Base-by-base conservation (phyloP, 352 stramenopile genomes). In the Globisporangium viniferum region DNA sequence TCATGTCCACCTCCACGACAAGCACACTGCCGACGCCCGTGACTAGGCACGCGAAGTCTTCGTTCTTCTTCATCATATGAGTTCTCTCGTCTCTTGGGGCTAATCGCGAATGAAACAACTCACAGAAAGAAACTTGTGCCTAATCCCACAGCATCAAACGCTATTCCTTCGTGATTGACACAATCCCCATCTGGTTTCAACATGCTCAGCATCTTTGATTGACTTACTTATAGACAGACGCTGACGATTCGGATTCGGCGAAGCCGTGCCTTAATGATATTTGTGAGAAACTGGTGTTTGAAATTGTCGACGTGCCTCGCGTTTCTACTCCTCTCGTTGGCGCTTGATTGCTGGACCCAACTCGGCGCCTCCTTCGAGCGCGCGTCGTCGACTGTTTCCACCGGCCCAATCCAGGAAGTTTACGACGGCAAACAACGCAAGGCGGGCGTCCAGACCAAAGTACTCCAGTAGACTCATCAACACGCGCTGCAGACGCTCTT, bases 391-490 rank as follows among this genome's bases (percentile, higher is more conserved):
- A 20, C 15, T 51, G 7, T 69, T 67, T 54, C 75, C 57, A 41
- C 67, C 68, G 0, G 64, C 65, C 80, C 78, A 89, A 44, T 54
- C 64, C 18, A 87, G 24, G 5, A 89, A 68, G 24, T 65, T 87
- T n/a, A 74, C 69, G n/a, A 87, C 67, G 12, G 62, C 68, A 70
- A 90, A 88, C n/a, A 33, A 35, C 5, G 79, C 74, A 18, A 90
- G 67, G 27, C 77, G 70, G 41, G 78, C 48, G 31, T 84, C 69
- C 62, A 88, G 65, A 1, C 81, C 80, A 7, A 86, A 67, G 62
- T 72, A 80, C 22, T 73, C 67, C 12, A 87, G 22, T 9, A 88
- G 35, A 62, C 71, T 62, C 65, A 61, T 66, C 29, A 90, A 59
- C 31, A 90, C 64, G 24, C 71, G 70, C 56, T 74, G 64, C 33